Percentiles rank a stretch among this genome's conserved stretches.
These are phyloP conservation scores for Miscanthus sacchariflorus DNA, from an alignment of 202 grass and related monocot genomes.

Conservation along the genomic window DNA sequence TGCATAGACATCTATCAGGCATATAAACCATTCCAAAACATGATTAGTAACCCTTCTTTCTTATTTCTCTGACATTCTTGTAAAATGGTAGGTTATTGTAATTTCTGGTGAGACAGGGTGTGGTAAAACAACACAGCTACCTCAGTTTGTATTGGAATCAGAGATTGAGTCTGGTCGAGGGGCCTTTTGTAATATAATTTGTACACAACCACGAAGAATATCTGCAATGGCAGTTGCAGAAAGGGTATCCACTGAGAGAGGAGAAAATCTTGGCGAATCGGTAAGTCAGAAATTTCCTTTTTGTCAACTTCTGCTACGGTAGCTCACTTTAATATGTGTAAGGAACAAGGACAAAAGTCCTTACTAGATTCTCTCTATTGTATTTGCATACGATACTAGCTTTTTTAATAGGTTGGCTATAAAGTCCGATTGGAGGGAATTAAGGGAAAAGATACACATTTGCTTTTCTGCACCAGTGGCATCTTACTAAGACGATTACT, in stretches of 20 bases:
- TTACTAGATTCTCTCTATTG: conserved; percentile 61
- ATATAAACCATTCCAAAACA: neutral
- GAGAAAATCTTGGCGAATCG: conserved; percentile 93
- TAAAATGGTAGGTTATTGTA: conserved; percentile 75
- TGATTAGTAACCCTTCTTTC: conserved; percentile 5
- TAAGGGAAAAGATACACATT: conserved; percentile 97
- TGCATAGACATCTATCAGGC: conserved; percentile 26
- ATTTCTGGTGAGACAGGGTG: conserved; percentile 97
- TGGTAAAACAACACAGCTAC: conserved; percentile 97
- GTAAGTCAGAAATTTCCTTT: conserved; percentile 52
- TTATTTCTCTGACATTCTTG: conserved; percentile 41
- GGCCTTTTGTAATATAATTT: conserved; percentile 99
- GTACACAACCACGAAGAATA: conserved; percentile 95
- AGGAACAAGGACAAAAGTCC: conserved; percentile 36
- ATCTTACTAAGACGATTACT: conserved; percentile 96
- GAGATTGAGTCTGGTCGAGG: conserved; percentile 96
- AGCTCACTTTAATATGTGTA: conserved; percentile 26
- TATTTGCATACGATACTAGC: conserved; percentile 64
- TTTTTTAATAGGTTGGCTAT: conserved; percentile 96
- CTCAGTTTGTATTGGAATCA: conserved; percentile 93
- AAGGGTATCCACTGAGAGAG: conserved; percentile 97
- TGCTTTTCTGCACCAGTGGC: conserved; percentile 99
- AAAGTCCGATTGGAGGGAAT: conserved; percentile 99
- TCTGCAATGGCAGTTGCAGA: conserved; percentile 98
- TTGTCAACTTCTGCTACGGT: conserved; percentile 18